Base-by-base conservation (phyloP, 176 grass and related monocot species). In the Aegilops umbellulata region DNA sequence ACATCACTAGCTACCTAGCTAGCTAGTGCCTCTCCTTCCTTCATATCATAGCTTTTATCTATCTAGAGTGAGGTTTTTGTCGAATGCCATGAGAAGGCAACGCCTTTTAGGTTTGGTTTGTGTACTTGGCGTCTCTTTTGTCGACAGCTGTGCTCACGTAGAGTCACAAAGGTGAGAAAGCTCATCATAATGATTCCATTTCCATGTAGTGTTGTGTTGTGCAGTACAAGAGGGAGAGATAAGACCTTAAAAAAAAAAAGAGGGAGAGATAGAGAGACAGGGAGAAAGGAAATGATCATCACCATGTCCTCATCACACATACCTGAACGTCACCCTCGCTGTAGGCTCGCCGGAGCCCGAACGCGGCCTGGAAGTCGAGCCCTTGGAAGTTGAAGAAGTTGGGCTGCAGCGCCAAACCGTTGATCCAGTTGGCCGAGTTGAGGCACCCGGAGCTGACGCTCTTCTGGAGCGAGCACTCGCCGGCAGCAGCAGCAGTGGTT, bases 241-340 rank as follows among this genome's bases (percentile, higher is more conserved):
- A n/a, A n/a, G n/a, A n/a, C n/a, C n/a, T n/a, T n/a, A n/a, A n/a
- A n/a, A n/a, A n/a, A n/a, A n/a, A n/a, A n/a, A n/a, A n/a, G n/a
- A n/a, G n/a, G n/a, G n/a, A n/a, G n/a, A n/a, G n/a, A n/a, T n/a
- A n/a, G n/a, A n/a, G n/a, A n/a, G n/a, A n/a, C n/a, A 39, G 42
- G 10, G 11, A 10, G 46, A 72, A 86, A 79, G 10, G 69, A 80
- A 69, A 16, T 3, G 22, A 29, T 85, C 65, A 80, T 51, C 41
- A 44, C 41, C 41, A 44, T 44, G 41, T 3, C 41, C 39, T 85
- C 65, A 83, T 49, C 29, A 30, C 29, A 6, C 26, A 32, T 32
- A 99, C 92, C 92, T 97, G 86, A 83, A 99, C 94, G 85, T 99
- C 97, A 61, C 97, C 94, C 79, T 99, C 97, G 26, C 97, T 99